A percentile compares a stretch with the other conserved stretches of the same genome.
Conservation (phyloP, 1,284 basidiomycete genomes). For the Apiotrichum akiyoshidainum region DNA sequence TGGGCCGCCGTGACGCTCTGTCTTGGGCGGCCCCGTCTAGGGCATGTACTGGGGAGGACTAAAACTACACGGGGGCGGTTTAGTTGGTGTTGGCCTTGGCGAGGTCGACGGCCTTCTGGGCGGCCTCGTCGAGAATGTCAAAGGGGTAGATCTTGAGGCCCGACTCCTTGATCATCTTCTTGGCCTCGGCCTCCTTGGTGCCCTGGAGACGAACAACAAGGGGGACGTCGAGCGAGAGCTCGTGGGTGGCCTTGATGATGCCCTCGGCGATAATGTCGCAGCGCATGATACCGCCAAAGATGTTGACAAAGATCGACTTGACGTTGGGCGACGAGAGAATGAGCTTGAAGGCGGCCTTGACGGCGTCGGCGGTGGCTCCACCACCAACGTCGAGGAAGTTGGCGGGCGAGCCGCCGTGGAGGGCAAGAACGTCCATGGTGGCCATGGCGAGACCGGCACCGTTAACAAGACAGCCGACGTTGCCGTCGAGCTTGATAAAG, state of each 20-base stretch:
- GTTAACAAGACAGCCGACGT: slow-evolving; percentile 96
- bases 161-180: slow-evolving; percentile 86
- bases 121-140: slow-evolving; percentile 57
- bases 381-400: slow-evolving; percentile 97
- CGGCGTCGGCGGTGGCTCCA: slow-evolving; percentile 95
- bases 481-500: slow-evolving; percentile 99
- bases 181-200: slow-evolving; percentile 93
- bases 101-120: slow-evolving; percentile 75
- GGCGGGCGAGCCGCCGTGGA: slow-evolving; percentile 93
- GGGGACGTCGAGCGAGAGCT: slow-evolving; percentile 79
- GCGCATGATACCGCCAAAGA: slow-evolving; percentile 89
- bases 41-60: background rate
- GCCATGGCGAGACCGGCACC: slow-evolving; percentile 99
- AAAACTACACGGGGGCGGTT: background rate
- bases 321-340: slow-evolving; percentile 85
- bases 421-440: slow-evolving; percentile 96
- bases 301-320: slow-evolving; percentile 99
- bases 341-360: slow-evolving; percentile 99
- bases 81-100: slow-evolving; percentile 47
- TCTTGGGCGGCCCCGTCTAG: background rate
- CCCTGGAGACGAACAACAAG: slow-evolving; percentile 93
- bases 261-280: slow-evolving; percentile 95
- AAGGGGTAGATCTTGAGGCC: slow-evolving; percentile 76
- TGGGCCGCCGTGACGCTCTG: background rate
- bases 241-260: slow-evolving; percentile 95